Conservation (phyloP, 306 rosid genomes). For the Dalbergia cultrata region DNA sequence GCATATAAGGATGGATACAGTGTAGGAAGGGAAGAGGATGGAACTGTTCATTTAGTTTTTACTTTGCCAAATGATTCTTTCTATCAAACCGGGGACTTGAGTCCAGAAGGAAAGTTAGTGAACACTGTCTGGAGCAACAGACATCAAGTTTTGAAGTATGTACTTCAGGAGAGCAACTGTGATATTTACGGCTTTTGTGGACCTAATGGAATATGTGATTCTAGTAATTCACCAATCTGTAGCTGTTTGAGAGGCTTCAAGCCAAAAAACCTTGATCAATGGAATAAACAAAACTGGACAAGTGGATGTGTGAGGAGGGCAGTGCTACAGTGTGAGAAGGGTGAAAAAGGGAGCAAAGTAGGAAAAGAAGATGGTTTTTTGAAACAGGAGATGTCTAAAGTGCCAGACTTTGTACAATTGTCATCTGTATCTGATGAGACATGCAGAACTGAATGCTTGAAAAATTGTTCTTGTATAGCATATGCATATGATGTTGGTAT, state of each 20-base stretch:
- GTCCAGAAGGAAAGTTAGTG: neutral
- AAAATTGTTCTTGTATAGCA: constrained; percentile 46
- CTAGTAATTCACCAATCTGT: constrained; percentile 23
- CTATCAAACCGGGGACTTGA: neutral
- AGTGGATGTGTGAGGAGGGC: constrained; percentile 54
- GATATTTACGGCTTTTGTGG: constrained; percentile 50
- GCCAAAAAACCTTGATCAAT: constrained; percentile 43
- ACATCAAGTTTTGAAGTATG: neutral
- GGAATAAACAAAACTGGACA: constrained; percentile 46
- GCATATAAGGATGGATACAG: constrained; percentile 13
- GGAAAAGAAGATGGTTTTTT: constrained; percentile 44
- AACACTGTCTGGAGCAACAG: neutral
- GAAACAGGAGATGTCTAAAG: constrained; percentile 43
- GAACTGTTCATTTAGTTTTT: neutral
- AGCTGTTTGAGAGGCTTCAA: constrained; percentile 54
- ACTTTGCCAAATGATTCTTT: neutral
- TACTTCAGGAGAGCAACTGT: constrained; percentile 10
- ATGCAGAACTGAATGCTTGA: constrained; percentile 35
- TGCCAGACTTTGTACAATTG: constrained; percentile 37
- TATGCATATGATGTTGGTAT: constrained; percentile 32
- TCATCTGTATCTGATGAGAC: neutral
- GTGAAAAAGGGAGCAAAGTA: neutral
- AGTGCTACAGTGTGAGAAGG: constrained; percentile 17
- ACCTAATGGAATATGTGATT: constrained; percentile 44
- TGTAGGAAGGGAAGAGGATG: neutral